A percentile compares a stretch with the other conserved stretches of the same genome.
Conservation (phyloP, 305 asterid species). For the Fraxinus platypoda region DNA sequence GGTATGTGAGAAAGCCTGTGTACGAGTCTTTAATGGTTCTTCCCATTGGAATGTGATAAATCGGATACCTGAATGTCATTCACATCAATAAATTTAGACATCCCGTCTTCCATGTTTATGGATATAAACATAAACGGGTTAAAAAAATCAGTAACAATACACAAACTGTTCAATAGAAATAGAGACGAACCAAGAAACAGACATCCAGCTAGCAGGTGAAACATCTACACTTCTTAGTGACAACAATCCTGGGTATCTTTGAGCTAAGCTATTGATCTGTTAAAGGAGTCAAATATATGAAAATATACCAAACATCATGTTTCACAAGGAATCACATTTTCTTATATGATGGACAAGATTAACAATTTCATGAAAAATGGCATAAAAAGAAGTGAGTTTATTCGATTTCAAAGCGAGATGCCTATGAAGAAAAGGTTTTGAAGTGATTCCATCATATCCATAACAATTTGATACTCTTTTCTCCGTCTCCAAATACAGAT, state of each 20-base stretch:
- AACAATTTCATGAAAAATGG: slow-evolving; percentile 18
- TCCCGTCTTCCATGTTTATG: background rate
- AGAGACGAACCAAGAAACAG: slow-evolving; percentile 79
- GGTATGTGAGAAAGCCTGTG: slow-evolving; percentile 92
- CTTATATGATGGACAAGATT: slow-evolving; percentile 15
- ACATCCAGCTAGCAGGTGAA: slow-evolving; percentile 99
- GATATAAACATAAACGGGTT: background rate
- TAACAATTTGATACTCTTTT: slow-evolving; percentile 23
- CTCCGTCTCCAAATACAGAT: slow-evolving; percentile 20
- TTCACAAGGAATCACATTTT: slow-evolving; percentile 17
- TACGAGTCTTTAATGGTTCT: slow-evolving; percentile 79
- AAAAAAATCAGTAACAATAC: slow-evolving; percentile 9
- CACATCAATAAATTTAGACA: slow-evolving; percentile 10
- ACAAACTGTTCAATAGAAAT: background rate
- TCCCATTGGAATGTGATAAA: slow-evolving; percentile 91
- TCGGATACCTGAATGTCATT: slow-evolving; percentile 71
- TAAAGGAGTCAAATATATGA: slow-evolving; percentile 14
- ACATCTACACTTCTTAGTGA: slow-evolving; percentile 89
- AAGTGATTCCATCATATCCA: slow-evolving; percentile 34
- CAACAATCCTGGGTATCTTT: slow-evolving; percentile 76
- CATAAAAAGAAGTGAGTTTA: slow-evolving; percentile 17
- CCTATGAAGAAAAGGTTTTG: slow-evolving; percentile 22
- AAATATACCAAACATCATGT: slow-evolving; percentile 24
- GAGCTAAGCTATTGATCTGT: slow-evolving; percentile 72
- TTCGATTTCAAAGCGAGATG: slow-evolving; percentile 37